Base-by-base conservation (phyloP, 352 stramenopile genomes). In the Phytophthora ramorum region DNA sequence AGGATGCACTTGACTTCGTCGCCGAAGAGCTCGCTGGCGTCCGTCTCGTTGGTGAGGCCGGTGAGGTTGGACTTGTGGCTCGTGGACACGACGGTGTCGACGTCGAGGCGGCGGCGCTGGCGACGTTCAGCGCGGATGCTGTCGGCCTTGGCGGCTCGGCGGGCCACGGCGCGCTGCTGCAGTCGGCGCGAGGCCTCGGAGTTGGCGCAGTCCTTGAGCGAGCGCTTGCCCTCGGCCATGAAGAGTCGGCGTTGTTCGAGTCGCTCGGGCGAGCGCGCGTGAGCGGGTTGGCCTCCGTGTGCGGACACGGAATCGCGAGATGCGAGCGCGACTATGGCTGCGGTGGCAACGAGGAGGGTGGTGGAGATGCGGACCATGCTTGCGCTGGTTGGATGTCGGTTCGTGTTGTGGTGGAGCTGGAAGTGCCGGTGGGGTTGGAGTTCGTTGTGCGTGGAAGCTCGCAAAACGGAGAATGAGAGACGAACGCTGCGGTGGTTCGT, bases 61-160 rank as follows among this genome's bases (percentile, higher is more conserved):
- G 52, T 73, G 16, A 65, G 53, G 49, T 61, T 66, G 46, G 66
- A 66, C 43, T 58, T 53, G 58, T 73, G 66, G 59, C 43, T 62
- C 17, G 48, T 66, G 30, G 52, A 20, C 46, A 73, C 7, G 34
- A 65, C 58, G 2, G 52, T 73, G 35, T 63, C 53, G 4, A 64
- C 30, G 14, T 69, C 58, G n/a, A 73, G 65, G 9, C 58, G 63
- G 2, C 50, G 63, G 12, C 34, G 40, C n/a, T 56, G 57, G 16
- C 48, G 49, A n/a, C 52, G 58, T 35, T 69, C 58, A 8, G 38
- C 38, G 17, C 58, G 65, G 1, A 69, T 28, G 12, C 53, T 45
- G 13, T 68, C 52, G 13, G 52, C 37, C 47, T 62, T 73, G 28
- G 52, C 46, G 2, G 49, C 37, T 6, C 58, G 66, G 7, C 58